phyloP scores from a whole-genome alignment of 2,329 filamentous ascomycete species.

The Pseudogymnoascus verrucosus region DNA sequence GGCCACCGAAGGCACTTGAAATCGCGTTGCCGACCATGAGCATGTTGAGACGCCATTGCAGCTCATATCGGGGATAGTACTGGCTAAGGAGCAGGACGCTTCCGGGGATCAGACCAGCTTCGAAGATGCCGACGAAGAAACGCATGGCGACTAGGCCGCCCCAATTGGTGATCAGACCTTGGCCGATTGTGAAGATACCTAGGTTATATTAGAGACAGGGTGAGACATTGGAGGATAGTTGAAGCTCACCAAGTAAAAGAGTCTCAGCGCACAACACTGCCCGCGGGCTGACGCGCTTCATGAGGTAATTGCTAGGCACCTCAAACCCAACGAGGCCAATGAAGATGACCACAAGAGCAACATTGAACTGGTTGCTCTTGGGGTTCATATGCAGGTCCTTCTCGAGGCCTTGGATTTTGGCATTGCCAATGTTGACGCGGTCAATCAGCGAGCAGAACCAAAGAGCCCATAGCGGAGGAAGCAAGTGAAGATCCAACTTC shows the following conservation, averaged over 20 bases:
- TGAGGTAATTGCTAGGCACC: slow-evolving; percentile 28
- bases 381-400: slow-evolving; percentile 48
- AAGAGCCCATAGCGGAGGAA: slow-evolving; percentile 47
- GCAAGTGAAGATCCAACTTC: slow-evolving; percentile 20
- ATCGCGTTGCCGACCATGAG: slow-evolving; percentile 36
- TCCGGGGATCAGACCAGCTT: slow-evolving; percentile 32
- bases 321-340: slow-evolving; percentile 32
- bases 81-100: slow-evolving; percentile 35
- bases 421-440: slow-evolving; percentile 74
- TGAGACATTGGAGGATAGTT: slow-evolving; percentile 28
- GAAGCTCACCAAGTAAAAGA: slow-evolving; percentile 31
- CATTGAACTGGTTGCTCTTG: slow-evolving; percentile 20
- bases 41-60: slow-evolving; percentile 39
- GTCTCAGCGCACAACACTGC: slow-evolving; percentile 16
- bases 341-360: slow-evolving; percentile 33
- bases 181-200: slow-evolving; percentile 30
- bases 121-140: slow-evolving; percentile 31
- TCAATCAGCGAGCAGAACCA: slow-evolving; percentile 70
- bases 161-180: slow-evolving; percentile 28
- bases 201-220: neutral
- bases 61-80: slow-evolving; percentile 42
- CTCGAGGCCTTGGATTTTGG: slow-evolving; percentile 54
- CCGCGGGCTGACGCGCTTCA: slow-evolving; percentile 21
- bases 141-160: slow-evolving; percentile 27
- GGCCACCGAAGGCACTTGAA: slow-evolving; percentile 14